Conservation (phyloP, 2,329 filamentous ascomycete genomes). For the Aaosphaeria arxii region DNA sequence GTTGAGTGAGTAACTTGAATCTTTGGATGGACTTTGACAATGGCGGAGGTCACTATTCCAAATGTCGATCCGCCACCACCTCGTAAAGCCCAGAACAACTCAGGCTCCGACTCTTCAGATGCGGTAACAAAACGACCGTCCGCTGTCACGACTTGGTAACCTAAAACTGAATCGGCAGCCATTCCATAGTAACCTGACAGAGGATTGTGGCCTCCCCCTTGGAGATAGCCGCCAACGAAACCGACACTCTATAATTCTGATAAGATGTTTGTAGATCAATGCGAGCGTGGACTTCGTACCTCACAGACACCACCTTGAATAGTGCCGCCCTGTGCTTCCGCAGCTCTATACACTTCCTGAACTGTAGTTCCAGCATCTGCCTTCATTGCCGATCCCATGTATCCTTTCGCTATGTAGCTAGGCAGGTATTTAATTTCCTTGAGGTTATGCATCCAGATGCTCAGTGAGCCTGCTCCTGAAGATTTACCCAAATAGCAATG, state of each 20-base stretch:
- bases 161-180: constrained; percentile 19
- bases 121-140: constrained; percentile 13
- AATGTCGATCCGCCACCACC: constrained; percentile 20
- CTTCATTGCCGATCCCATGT: constrained; percentile 21
- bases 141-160: constrained; percentile 17
- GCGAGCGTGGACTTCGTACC: not conserved
- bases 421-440: constrained; percentile 21
- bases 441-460: constrained; percentile 27
- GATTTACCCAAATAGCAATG: constrained; percentile 16
- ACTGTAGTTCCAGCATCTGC: constrained; percentile 25
- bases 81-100: constrained; percentile 22
- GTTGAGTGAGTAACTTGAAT: constrained; percentile 18
- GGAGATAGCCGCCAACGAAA: constrained; percentile 35
- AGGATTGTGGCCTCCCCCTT: constrained; percentile 53
- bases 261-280: constrained; percentile 20
- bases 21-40: constrained; percentile 19
- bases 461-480: constrained; percentile 6
- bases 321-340: constrained; percentile 12
- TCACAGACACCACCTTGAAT: constrained; percentile 22
- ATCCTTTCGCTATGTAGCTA: constrained; percentile 11
- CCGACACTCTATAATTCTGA: constrained; percentile 42
- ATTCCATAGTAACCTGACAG: constrained; percentile 44
- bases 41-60: constrained; percentile 12
- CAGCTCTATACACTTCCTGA: constrained; percentile 16
- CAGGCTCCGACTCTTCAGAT: constrained; percentile 8